Evolutionary conservation across 2,329 filamentous ascomycete species (phyloP).

Genomic region (Diaporthe ilicicola): DNA sequence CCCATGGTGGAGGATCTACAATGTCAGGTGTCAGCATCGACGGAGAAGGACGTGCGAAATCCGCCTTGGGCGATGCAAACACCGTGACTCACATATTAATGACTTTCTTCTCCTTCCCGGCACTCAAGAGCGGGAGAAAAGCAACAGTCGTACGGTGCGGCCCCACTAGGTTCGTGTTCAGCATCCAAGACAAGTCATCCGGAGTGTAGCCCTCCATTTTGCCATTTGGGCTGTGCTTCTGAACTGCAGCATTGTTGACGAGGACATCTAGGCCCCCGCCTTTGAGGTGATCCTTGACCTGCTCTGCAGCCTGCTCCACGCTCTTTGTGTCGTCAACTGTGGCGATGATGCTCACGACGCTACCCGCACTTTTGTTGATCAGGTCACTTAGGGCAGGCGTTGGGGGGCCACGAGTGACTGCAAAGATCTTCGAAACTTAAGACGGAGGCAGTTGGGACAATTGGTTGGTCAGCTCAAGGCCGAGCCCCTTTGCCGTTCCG

Average conservation of each 20-base stretch:
- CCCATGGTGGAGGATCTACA: not conserved
- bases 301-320: not conserved
- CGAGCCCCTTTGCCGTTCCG: slow-evolving; percentile 7
- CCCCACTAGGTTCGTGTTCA: slow-evolving; percentile 2
- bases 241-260: slow-evolving; percentile 7
- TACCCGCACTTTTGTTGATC: not conserved
- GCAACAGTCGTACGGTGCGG: not conserved
- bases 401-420: not conserved
- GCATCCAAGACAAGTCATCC: not conserved
- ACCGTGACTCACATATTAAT: not conserved
- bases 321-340: not conserved
- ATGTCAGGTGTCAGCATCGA: not conserved
- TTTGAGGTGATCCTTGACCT: not conserved
- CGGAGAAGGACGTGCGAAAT: fast-evolving
- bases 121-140: not conserved
- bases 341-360: not conserved
- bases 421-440: not conserved
- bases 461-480: slow-evolving; percentile 12
- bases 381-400: not conserved
- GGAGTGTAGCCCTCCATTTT: slow-evolving; percentile 2
- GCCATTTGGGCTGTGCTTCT: not conserved
- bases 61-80: too few species aligned
- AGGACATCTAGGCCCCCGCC: not conserved
- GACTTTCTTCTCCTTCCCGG: not conserved
- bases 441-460: not conserved